Percentiles rank a stretch among this genome's conserved stretches.
phyloP scores from a whole-genome alignment of 306 rosid genomes.

The Medicago ruthenica region DNA sequence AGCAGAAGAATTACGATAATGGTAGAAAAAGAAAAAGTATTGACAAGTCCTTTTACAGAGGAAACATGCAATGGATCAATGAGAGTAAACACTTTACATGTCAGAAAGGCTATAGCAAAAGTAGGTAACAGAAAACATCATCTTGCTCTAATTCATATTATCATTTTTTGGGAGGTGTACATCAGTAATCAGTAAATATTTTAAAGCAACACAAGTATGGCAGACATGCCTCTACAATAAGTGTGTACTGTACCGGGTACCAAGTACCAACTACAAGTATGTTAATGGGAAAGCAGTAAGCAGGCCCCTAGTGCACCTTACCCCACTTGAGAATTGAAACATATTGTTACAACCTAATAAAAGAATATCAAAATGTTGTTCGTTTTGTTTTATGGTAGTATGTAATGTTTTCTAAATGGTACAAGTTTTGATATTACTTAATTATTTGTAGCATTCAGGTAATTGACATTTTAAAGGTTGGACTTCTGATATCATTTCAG shows the following conservation, averaged over 20 bases:
- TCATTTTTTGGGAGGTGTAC: not conserved
- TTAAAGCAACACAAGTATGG: not conserved
- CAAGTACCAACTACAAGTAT: conserved; percentile 17
- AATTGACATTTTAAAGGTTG: conserved; percentile 12
- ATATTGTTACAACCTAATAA: conserved; percentile 2
- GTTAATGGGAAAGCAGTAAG: not conserved
- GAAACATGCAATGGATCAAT: not conserved
- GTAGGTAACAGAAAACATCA: conserved; percentile 4
- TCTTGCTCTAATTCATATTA: conserved; percentile 7
- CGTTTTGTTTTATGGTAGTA: conserved; percentile 11
- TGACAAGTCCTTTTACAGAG: not conserved
- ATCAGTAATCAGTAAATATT: not conserved
- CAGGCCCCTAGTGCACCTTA: not conserved
- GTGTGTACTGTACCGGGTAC: not conserved
- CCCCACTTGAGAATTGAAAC: not conserved
- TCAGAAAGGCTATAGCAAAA: conserved; percentile 12
- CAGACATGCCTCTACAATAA: not conserved
- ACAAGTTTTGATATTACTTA: conserved; percentile 5
- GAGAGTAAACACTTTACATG: conserved; percentile 5
- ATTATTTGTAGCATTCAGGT: conserved; percentile 24
- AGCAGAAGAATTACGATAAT: not conserved
- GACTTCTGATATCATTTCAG: not conserved
- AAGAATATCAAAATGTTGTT: conserved; percentile 26
- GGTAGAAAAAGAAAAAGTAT: not conserved
- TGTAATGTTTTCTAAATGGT: not conserved